Conservation (phyloP, 2,329 filamentous ascomycete species). For the Chaetomiaceae sp. region DNA sequence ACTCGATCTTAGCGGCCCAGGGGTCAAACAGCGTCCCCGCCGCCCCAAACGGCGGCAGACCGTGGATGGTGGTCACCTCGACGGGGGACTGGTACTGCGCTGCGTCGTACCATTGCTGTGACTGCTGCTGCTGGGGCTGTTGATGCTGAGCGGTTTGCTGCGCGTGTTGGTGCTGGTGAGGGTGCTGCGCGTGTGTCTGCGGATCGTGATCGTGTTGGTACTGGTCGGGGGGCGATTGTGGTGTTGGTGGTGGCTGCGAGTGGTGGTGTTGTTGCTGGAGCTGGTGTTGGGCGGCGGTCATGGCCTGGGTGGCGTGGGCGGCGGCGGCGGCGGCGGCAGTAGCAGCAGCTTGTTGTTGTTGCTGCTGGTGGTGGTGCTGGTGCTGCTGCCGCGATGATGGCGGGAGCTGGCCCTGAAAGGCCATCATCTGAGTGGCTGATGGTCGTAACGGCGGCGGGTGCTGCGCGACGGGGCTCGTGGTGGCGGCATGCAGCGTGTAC, state of each 20-base stretch:
- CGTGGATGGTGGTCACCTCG: slow-evolving; percentile 53
- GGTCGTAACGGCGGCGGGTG: slow-evolving; percentile 29
- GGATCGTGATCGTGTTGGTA: slow-evolving; percentile 32
- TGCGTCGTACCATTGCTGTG: slow-evolving; percentile 49
- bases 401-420: slow-evolving; percentile 35
- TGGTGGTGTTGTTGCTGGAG: not conserved
- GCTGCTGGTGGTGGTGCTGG: slow-evolving; percentile 31
- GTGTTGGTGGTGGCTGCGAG: not conserved
- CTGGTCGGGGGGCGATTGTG: slow-evolving; percentile 25
- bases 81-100: slow-evolving; percentile 53
- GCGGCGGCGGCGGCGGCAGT: too few species aligned
- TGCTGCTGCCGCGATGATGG: slow-evolving; percentile 30
- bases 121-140: slow-evolving; percentile 36
- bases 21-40: slow-evolving; percentile 45
- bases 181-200: slow-evolving; percentile 33
- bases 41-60: slow-evolving; percentile 46
- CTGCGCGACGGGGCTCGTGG: slow-evolving; percentile 44
- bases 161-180: slow-evolving; percentile 34
- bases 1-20: slow-evolving; percentile 54
- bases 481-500: slow-evolving; percentile 47
- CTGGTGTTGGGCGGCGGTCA: not conserved
- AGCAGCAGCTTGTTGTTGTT: slow-evolving; percentile 22
- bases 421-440: slow-evolving; percentile 20
- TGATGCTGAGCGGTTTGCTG: slow-evolving; percentile 32
- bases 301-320: too few species aligned